Conservation (phyloP, 257 asterid genomes). For the Solanum habrochaites region DNA sequence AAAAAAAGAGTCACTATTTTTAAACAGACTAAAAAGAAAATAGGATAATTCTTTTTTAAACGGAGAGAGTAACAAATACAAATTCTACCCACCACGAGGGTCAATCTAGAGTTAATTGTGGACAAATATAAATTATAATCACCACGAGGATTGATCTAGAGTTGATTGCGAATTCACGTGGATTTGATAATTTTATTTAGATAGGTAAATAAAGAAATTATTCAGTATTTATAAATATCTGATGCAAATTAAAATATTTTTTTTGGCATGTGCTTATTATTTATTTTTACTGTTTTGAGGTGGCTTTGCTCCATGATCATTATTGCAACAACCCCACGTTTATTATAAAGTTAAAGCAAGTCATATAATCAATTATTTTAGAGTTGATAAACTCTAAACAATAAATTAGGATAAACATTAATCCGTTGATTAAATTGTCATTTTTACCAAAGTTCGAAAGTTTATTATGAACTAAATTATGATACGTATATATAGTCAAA, state of each 20-base stretch:
- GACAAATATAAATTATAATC: neutral
- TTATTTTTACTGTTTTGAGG: neutral
- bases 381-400: neutral
- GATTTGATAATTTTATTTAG: no score
- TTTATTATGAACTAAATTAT: neutral
- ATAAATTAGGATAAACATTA: neutral
- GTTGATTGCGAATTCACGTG: neutral
- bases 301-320: neutral
- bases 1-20: no score
- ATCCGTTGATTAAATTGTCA: neutral
- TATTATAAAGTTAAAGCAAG: neutral
- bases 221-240: no score
- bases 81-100: no score
- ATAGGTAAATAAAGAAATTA: no score
- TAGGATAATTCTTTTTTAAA: no score
- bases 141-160: no score
- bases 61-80: accelerated
- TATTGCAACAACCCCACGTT: neutral
- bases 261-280: neutral
- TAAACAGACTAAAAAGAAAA: no score
- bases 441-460: neutral
- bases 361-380: neutral
- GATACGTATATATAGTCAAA: neutral
- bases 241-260: no score
- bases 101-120: no score